Evolutionary conservation across 208 protist genomes (phyloP).

Genomic region (Acanthamoeba triangularis): DNA sequence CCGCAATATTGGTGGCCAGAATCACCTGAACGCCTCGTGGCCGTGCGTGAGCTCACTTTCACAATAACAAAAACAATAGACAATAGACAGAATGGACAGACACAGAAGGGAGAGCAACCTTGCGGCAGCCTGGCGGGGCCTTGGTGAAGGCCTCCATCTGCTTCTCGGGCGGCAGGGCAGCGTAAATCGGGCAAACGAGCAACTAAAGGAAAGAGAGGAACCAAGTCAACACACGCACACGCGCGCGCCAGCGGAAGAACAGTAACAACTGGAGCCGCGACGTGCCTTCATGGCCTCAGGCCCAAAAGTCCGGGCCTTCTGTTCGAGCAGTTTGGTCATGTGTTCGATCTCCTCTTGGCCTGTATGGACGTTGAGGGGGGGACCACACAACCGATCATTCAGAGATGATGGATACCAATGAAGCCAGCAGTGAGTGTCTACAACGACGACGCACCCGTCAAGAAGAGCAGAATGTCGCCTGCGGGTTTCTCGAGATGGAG

Average conservation of each 20-base stretch:
- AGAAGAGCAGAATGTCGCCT: conserved; percentile 99
- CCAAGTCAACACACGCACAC: conserved; percentile 86
- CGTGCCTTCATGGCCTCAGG: conserved; percentile 75
- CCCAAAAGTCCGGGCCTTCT: neutral
- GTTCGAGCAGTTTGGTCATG: conserved; percentile 23
- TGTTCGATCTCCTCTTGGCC: conserved; percentile 97
- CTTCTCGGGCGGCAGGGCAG: conserved; percentile 90
- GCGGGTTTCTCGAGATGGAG: conserved; percentile 91
- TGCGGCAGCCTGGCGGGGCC: conserved; percentile 85
- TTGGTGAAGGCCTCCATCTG: conserved; percentile 94
- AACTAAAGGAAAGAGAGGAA: conserved; percentile 88
- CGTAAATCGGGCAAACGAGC: conserved; percentile 63
- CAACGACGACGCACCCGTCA: conserved; percentile 92
- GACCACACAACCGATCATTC: conserved; percentile 83
- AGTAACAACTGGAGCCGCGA: neutral
- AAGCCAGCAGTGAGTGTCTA: neutral
- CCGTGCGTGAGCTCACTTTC: neutral
- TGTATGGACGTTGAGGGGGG: conserved; percentile 99
- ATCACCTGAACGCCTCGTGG: conserved; percentile 44
- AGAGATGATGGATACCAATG: neutral
- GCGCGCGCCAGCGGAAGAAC: neutral
- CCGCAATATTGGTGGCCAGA: conserved; percentile 99
- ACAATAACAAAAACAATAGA: neutral
- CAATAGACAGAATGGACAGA: no score
- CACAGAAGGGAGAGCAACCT: neutral